Evolutionary conservation across 163 green algal species (phyloP).

Genomic region (Chlamydomonas reinhardtii): DNA sequence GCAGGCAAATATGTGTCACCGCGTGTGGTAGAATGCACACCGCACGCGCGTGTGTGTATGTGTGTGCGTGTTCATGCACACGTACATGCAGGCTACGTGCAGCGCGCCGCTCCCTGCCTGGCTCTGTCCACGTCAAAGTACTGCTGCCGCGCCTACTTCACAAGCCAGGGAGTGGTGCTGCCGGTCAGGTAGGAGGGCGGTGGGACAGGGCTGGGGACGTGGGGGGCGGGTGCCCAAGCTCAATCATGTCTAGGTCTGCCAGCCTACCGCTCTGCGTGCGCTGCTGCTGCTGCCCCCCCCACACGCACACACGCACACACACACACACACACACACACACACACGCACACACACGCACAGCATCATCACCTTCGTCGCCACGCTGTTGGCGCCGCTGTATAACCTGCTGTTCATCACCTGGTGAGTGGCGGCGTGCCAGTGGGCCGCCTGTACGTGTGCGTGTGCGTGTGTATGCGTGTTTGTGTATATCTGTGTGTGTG

Average conservation of each 20-base stretch:
- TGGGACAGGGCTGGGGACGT: too few relatives aligned
- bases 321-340: too few relatives aligned
- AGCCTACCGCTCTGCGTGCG: too few relatives aligned
- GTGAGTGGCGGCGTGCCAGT: not conserved
- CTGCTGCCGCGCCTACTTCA: constrained; percentile 27
- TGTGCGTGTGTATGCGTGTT: too few relatives aligned
- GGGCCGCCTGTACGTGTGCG: too few relatives aligned
- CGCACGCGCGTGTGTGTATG: too few relatives aligned
- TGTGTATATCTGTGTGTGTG: too few relatives aligned
- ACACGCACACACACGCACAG: not conserved
- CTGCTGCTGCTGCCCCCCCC: too few relatives aligned
- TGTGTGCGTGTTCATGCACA: not conserved
- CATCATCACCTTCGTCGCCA: constrained; percentile 2
- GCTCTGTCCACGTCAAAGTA: constrained; percentile 5
- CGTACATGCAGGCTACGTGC: not conserved
- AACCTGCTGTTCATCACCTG: not conserved
- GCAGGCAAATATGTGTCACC: too few relatives aligned
- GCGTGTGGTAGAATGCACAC: too few relatives aligned
- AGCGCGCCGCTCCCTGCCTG: not conserved
- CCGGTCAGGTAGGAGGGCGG: not conserved
- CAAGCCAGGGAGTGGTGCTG: not conserved
- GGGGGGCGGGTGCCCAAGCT: not conserved
- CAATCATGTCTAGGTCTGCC: too few relatives aligned
- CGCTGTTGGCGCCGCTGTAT: not conserved
- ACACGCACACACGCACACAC: too few relatives aligned